Percentiles rank a stretch among this genome's conserved stretches.
Conservation (phyloP, 768 basidiomycete species). For the Russula abietina region DNA sequence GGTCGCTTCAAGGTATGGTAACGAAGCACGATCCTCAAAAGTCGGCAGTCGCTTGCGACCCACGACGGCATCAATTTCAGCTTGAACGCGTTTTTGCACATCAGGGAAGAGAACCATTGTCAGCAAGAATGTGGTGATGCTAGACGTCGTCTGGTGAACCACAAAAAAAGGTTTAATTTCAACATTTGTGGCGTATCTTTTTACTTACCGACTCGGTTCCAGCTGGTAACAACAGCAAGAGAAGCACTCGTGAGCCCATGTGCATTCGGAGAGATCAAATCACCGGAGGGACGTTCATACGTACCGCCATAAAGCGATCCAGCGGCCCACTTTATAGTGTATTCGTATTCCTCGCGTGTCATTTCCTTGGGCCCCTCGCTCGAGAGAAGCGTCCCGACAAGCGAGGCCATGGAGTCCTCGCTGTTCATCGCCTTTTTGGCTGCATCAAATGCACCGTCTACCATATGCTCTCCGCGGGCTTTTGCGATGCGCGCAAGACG, state of each 20-base stretch:
- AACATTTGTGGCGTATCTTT: background rate
- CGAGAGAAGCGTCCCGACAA: conserved; percentile 20
- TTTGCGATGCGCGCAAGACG: conserved; percentile 21
- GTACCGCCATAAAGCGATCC: conserved; percentile 24
- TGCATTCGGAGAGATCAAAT: background rate
- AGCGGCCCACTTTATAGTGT: conserved; percentile 25
- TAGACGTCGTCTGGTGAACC: conserved; percentile 16
- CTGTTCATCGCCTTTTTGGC: conserved; percentile 20
- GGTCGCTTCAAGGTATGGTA: conserved; percentile 23
- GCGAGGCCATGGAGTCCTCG: conserved; percentile 20
- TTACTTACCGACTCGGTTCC: conserved; percentile 22
- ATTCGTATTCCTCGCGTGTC: conserved; percentile 24
- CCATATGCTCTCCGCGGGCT: conserved; percentile 23
- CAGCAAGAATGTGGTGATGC: conserved; percentile 22
- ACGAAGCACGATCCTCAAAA: conserved; percentile 16
- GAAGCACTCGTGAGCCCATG: background rate
- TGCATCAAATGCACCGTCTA: conserved; percentile 20
- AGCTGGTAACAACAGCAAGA: background rate
- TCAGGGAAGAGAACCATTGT: conserved; percentile 23
- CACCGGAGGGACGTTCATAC: background rate
- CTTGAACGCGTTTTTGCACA: conserved; percentile 20
- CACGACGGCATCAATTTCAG: conserved; percentile 20
- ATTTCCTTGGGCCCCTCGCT: conserved; percentile 20
- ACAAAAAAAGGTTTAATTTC: background rate
- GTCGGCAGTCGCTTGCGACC: conserved; percentile 22